Percentiles rank a stretch among this genome's conserved stretches.
phyloP scores from a whole-genome alignment of 2,329 filamentous ascomycete genomes.

The Epichloe sp. region DNA sequence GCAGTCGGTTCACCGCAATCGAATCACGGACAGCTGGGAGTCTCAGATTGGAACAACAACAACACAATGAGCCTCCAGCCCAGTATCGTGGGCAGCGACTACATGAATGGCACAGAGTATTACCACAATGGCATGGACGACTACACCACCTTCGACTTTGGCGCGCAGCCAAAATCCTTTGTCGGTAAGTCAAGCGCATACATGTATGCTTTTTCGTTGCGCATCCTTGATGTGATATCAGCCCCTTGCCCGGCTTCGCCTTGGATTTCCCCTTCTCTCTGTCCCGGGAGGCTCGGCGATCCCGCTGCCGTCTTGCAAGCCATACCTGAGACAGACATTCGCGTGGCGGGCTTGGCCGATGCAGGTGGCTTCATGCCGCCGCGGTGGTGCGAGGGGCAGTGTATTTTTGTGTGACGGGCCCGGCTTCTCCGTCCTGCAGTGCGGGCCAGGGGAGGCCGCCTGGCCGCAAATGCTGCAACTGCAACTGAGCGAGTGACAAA shows the following conservation, averaged over 20 bases:
- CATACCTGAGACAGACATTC: conserved; percentile 6
- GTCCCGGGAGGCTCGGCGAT: not conserved
- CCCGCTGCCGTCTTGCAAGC: conserved; percentile 7
- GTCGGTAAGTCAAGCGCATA: conserved; percentile 36
- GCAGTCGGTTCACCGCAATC: conserved; percentile 55
- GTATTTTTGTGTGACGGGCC: not conserved
- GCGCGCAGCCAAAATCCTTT: conserved; percentile 33
- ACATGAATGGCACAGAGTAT: conserved; percentile 41
- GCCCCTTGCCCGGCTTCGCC: not conserved
- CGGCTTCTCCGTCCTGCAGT: no score
- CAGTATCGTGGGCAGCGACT: conserved; percentile 46
- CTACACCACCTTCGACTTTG: conserved; percentile 34
- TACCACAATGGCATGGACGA: conserved; percentile 39
- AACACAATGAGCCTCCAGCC: conserved; percentile 46
- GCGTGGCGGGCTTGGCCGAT: not conserved
- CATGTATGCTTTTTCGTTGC: not conserved
- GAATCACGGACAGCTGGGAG: conserved; percentile 42
- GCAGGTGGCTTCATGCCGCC: no score
- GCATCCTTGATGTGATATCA: not conserved
- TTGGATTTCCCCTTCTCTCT: not conserved
- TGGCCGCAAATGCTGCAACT: no score
- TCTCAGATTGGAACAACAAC: conserved; percentile 40
- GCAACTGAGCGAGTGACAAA: no score
- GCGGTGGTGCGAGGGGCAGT: not conserved
- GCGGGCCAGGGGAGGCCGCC: no score